phyloP scores from a whole-genome alignment of 1,139 yeast genomes.

The Meyerozyma sp. region DNA sequence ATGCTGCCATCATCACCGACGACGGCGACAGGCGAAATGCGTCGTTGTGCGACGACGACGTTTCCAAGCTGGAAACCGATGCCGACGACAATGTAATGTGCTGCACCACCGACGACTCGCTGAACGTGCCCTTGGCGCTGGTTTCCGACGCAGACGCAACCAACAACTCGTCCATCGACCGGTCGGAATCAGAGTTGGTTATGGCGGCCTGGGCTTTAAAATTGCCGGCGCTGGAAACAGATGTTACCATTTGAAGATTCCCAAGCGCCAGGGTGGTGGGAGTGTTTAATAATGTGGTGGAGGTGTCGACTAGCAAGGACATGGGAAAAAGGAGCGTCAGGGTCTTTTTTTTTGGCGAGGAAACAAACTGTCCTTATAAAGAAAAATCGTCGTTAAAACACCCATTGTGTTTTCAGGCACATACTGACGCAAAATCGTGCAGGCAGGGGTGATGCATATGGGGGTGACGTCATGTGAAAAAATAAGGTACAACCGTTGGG shows the following conservation, averaged over 20 bases:
- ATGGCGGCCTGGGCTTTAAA: neutral
- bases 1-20: neutral
- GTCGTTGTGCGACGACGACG: neutral
- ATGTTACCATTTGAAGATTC: neutral
- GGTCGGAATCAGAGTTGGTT: neutral
- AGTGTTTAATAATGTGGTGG: neutral
- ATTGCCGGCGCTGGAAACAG: neutral
- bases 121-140: neutral
- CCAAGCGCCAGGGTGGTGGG: neutral
- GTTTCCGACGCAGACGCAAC: neutral
- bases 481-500: neutral
- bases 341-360: neutral
- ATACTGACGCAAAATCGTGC: neutral
- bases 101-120: neutral
- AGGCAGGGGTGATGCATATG: conserved; percentile 1
- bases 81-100: neutral
- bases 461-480: neutral
- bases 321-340: neutral
- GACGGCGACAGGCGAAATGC: neutral
- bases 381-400: neutral
- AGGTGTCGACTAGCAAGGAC: neutral
- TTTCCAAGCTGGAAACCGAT: neutral
- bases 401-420: neutral
- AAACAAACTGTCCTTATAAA: neutral
- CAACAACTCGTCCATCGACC: neutral